These are phyloP conservation scores for Hemisphaericaspora xylofermentans DNA, from an alignment of 1,139 yeast genomes.

Conservation along the genomic window DNA sequence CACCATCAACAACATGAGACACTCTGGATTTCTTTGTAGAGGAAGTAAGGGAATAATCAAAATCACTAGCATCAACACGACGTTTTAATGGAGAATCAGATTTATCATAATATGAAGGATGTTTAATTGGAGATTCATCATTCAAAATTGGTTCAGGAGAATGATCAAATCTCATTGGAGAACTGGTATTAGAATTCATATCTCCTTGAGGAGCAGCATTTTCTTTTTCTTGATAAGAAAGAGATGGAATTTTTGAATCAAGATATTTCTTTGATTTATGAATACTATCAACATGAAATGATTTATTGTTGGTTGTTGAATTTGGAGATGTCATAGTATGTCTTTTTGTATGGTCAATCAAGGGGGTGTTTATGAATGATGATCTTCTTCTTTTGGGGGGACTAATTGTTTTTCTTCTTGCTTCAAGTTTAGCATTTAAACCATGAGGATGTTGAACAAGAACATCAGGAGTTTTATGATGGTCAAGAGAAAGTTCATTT, in stretches of 20 bases:
- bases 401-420: constrained; percentile 28
- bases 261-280: constrained; percentile 17
- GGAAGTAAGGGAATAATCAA: neutral
- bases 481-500: constrained; percentile 10
- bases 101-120: constrained; percentile 3
- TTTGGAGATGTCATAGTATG: constrained; percentile 41
- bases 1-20: neutral
- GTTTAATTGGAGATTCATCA: constrained; percentile 15
- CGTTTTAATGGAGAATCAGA: constrained; percentile 1
- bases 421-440: constrained; percentile 35
- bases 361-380: constrained; percentile 18
- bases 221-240: neutral
- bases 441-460: constrained; percentile 49
- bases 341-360: constrained; percentile 15
- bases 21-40: neutral
- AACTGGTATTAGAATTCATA: neutral
- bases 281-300: constrained; percentile 19
- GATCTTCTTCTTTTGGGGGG: constrained; percentile 8
- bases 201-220: neutral
- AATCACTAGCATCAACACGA: neutral
- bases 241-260: constrained; percentile 10
- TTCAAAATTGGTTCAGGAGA: constrained; percentile 4
- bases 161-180: constrained; percentile 4
- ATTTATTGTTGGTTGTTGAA: constrained; percentile 14
- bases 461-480: constrained; percentile 12